Base-by-base conservation (phyloP, 2,329 filamentous ascomycete species). In the Monilinia fructicola region DNA sequence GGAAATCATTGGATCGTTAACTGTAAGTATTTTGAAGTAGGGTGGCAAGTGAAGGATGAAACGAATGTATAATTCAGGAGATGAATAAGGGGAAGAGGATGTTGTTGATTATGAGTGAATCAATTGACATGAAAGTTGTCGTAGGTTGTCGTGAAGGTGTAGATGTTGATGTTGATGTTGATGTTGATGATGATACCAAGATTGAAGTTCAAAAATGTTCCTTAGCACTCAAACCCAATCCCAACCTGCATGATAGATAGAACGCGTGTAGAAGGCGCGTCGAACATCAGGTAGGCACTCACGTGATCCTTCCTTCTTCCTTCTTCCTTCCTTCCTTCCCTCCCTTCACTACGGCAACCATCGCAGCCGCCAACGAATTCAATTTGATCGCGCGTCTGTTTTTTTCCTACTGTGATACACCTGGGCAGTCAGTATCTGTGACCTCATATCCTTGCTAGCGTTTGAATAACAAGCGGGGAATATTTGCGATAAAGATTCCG, bases 401-500 rank as follows among this genome's bases (percentile, higher is more conserved):
- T n/a, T 21, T 48, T n/a, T 48, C 18, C 9, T n/a, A 9, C 46
- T 23, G 21, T 23, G 46, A 50, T 23, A n/a, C n/a, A n/a, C n/a
- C n/a, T n/a, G n/a, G n/a, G n/a, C n/a, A n/a, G n/a, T n/a, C n/a
- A n/a, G n/a, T n/a, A 4, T 26, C 44, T 18, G 28, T 50, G 58
- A 50, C 28, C 28, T 26, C 46, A 38, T 26, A 64, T 6, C 53
- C 67, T 53, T 62, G 56, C 65, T 59, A 46, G 50, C 46, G 1
- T 5, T 4, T 21, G 12, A 60, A 44, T 18, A 21, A 28, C 44
- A 62, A 67, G 65, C 67, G 68, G 68, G 67, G 60, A 67, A 65
- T 60, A 61, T 68, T 67, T 48, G 52, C 68, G 71, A 72, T 73
- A 72, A 72, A 69, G 61, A 66, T 67, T 69, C 54, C 66, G 71